Evolutionary conservation across 129 eudicot species (phyloP).

Genomic region (Chrysanthemum seticuspe): DNA sequence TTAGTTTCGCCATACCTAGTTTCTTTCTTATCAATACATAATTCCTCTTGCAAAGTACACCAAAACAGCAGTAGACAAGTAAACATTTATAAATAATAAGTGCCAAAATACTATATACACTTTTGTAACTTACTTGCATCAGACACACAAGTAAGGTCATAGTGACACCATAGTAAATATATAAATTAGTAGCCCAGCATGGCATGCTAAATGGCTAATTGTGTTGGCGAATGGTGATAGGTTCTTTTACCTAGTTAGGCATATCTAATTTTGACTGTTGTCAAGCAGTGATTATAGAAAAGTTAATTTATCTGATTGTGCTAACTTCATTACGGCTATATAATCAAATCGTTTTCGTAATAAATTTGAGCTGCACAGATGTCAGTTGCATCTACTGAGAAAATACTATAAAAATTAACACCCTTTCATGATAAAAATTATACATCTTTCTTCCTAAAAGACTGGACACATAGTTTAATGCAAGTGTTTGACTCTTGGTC

Average conservation of each 20-base stretch:
- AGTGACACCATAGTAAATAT: not conserved
- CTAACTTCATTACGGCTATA: not conserved
- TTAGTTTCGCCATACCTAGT: not conserved
- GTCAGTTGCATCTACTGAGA: not conserved
- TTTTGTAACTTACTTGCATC: conserved; percentile 18
- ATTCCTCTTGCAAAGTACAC: not conserved
- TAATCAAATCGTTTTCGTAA: conserved; percentile 10
- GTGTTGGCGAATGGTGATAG: not conserved
- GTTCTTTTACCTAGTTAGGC: conserved; percentile 3
- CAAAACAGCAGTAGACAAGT: not conserved
- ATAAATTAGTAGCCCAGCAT: conserved; percentile 3
- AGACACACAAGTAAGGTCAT: conserved; percentile 9
- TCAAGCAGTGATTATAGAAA: conserved; percentile 8
- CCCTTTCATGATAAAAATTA: not conserved
- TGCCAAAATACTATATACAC: not conserved
- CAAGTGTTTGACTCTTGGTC: conserved; percentile 11
- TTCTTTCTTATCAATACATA: not conserved
- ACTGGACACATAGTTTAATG: not conserved
- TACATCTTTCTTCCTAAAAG: not conserved
- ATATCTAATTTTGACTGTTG: conserved; percentile 20
- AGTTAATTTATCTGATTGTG: conserved; percentile 16
- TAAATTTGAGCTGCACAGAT: not conserved
- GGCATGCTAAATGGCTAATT: conserved; percentile 5
- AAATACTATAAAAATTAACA: not conserved
- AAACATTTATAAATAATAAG: not conserved